These are phyloP conservation scores for Botrytis porri DNA, from an alignment of 2,329 filamentous ascomycete genomes.

Conservation along the genomic window DNA sequence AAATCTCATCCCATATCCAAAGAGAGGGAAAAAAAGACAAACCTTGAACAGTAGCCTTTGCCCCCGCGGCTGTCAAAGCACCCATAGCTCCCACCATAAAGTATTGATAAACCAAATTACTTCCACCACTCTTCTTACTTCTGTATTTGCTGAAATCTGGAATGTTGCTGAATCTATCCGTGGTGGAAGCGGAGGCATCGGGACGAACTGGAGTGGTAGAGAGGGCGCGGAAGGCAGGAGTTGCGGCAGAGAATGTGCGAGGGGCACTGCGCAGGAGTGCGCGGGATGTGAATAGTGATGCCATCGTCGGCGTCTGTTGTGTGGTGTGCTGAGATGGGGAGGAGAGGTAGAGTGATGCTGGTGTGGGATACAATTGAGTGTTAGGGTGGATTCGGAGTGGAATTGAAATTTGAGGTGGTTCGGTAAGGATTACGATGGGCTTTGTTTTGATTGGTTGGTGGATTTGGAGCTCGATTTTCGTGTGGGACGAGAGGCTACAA, in stretches of 20 bases:
- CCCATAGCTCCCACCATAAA: conserved; percentile 98
- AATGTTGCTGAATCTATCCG: conserved; percentile 52
- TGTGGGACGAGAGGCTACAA: background rate
- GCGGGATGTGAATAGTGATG: conserved; percentile 67
- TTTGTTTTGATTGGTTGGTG: conserved; percentile 18
- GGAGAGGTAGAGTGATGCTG: conserved; percentile 11
- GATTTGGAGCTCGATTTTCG: conserved; percentile 16
- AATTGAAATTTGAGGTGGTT: conserved; percentile 19
- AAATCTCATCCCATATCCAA: conserved; percentile 15
- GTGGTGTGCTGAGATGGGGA: conserved; percentile 16
- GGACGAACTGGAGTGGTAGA: conserved; percentile 39
- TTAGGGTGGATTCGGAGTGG: conserved; percentile 20
- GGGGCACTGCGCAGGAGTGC: conserved; percentile 61
- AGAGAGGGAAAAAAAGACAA: conserved; percentile 29
- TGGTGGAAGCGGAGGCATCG: conserved; percentile 20
- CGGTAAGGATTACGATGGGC: conserved; percentile 20
- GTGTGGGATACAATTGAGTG: conserved; percentile 14
- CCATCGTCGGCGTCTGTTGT: conserved; percentile 47
- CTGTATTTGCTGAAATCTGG: conserved; percentile 89
- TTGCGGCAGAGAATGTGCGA: conserved; percentile 24
- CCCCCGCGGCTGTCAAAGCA: conserved; percentile 84
- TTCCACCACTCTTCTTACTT: conserved; percentile 62
- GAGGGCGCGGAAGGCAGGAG: conserved; percentile 50
- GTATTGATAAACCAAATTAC: conserved; percentile 90
- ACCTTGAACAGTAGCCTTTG: conserved; percentile 98